Conservation (phyloP, 164 flowering plant species). For the Vitis rotundifolia region DNA sequence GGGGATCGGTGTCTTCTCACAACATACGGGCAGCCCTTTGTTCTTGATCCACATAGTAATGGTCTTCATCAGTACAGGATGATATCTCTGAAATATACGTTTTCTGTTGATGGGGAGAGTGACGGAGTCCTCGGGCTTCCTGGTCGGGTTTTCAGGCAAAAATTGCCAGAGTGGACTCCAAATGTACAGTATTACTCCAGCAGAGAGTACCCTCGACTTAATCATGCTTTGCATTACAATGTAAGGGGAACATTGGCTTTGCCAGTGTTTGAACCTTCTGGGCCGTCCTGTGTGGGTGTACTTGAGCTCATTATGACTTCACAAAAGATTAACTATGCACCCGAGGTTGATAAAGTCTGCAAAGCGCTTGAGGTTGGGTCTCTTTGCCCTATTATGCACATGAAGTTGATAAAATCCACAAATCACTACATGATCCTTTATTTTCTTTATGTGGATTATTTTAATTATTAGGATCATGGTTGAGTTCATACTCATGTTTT, state of each 20-base stretch:
- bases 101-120: slow-evolving; percentile 71
- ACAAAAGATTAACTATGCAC: slow-evolving; percentile 82
- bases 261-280: slow-evolving; percentile 93
- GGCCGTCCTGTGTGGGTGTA: slow-evolving; percentile 88
- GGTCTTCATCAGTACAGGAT: slow-evolving; percentile 85
- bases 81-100: slow-evolving; percentile 74
- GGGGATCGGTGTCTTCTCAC: slow-evolving; percentile 72
- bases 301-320: slow-evolving; percentile 93
- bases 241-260: slow-evolving; percentile 89
- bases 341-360: slow-evolving; percentile 98
- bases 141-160: slow-evolving; percentile 87
- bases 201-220: slow-evolving; percentile 74
- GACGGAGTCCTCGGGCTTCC: slow-evolving; percentile 86
- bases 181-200: slow-evolving; percentile 91
- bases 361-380: slow-evolving; percentile 94
- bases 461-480: not conserved
- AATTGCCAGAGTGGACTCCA: slow-evolving; percentile 96
- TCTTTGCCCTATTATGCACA: not conserved
- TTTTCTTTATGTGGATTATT: not conserved
- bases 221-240: slow-evolving; percentile 75
- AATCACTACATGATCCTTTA: not conserved
- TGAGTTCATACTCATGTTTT: not conserved
- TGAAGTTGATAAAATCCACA: not conserved
- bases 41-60: slow-evolving; percentile 69
- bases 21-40: slow-evolving; percentile 96